Base-by-base conservation (phyloP, 495 filamentous ascomycete genomes). In the Chlorociboria aeruginascens region DNA sequence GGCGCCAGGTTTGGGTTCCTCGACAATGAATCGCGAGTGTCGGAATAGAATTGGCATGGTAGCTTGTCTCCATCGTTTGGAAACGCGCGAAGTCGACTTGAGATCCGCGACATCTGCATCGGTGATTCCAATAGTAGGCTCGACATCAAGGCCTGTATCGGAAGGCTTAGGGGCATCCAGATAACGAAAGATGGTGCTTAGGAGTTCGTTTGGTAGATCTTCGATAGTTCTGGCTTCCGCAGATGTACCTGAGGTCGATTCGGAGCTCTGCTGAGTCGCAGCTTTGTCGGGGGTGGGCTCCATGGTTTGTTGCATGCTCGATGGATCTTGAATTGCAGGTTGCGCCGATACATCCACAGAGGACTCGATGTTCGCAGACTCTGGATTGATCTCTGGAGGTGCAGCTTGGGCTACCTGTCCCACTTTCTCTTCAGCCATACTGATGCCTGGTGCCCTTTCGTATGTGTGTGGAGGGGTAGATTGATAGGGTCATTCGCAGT, bases 61-160 rank as follows among this genome's bases (percentile, higher is more conserved):
- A 12, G 61, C 51, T 42, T 48, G 52, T 41, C 68, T 60, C 71
- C 71, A 74, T 46, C 55, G 43, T 31, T 46, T 66, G 31, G 56
- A 64, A 28, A 74, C 68, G 7, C 60, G 54, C 3, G 69, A 69
- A 1, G 56, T 41, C 30, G 58, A 52, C 53, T 73, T 74, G 40
- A 74, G 62, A 37, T 45, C 32, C n/a, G 46, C 37, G 34, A 42
- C 14, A 1, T 43, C 37, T 4, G 43, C 44, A 28, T 37, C n/a
- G 31, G 45, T 60, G 12, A 61, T 20, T 30, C 49, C 36, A 40
- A 55, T 44, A 13, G 45, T 40, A 6, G 70, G 70, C 50, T 71
- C 63, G 32, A 68, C 63, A 49, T 63, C 55, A 7, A 71, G 62
- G 9, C 53, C 55, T 16, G 51, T 67, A 16, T 59, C 54, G 11